These are phyloP conservation scores for Barnettozyma populi DNA, from an alignment of 805 yeast species.

Conservation along the genomic window DNA sequence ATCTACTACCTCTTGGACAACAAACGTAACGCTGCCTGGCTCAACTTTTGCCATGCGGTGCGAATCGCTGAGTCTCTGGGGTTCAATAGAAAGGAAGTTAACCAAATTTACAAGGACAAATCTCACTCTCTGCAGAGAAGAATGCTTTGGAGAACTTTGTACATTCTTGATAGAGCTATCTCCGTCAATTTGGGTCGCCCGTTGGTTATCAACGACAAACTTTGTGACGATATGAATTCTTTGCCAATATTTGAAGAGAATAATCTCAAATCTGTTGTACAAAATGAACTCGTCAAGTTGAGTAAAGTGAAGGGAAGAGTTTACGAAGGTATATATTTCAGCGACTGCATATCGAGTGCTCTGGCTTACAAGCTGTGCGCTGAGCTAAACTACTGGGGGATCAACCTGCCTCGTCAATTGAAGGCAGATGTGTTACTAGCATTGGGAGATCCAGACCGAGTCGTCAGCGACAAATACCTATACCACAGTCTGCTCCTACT, in stretches of 20 bases:
- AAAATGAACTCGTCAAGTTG: slow-evolving; percentile 25
- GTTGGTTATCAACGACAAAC: slow-evolving; percentile 26
- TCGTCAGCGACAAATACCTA: not conserved
- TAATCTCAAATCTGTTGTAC: slow-evolving; percentile 17
- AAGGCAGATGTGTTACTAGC: slow-evolving; percentile 2
- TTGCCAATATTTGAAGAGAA: slow-evolving; percentile 7
- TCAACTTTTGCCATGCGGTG: slow-evolving; percentile 33
- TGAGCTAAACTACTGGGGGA: slow-evolving; percentile 22
- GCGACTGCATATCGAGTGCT: slow-evolving; percentile 21
- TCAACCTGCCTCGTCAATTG: slow-evolving; percentile 4
- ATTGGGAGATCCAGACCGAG: not conserved
- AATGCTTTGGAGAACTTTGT: slow-evolving; percentile 26
- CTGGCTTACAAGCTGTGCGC: slow-evolving; percentile 28
- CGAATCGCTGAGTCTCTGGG: slow-evolving; percentile 36
- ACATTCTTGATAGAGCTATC: slow-evolving; percentile 26
- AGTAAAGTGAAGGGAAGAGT: slow-evolving; percentile 26
- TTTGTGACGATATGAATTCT: slow-evolving; percentile 29
- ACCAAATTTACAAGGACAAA: slow-evolving; percentile 25
- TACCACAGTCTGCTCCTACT: slow-evolving; percentile 21
- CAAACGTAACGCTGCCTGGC: slow-evolving; percentile 34
- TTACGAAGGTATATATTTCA: slow-evolving; percentile 26
- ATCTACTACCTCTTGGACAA: slow-evolving; percentile 33
- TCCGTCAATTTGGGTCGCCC: slow-evolving; percentile 31
- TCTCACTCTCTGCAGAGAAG: slow-evolving; percentile 23
- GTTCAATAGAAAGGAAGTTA: slow-evolving; percentile 28